Conservation (phyloP, 352 stramenopile species). For the Phytophthora hybrid region DNA sequence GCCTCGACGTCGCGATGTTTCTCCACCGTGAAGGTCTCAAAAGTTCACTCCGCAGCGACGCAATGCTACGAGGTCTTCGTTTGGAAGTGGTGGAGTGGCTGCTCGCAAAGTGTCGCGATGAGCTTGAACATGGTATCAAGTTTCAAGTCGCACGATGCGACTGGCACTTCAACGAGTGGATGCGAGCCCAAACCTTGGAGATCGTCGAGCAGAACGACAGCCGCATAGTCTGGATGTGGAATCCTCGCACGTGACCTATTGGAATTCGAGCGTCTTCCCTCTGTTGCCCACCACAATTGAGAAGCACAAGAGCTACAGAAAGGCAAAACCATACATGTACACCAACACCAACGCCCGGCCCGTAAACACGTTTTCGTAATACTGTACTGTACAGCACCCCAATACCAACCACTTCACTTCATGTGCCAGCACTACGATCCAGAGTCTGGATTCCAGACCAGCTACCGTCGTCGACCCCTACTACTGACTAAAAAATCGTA, state of each 20-base stretch:
- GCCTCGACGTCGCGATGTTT: slow-evolving; percentile 28
- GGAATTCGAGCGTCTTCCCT: background rate
- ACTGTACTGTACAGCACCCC: too few species aligned
- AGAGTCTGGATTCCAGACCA: too few species aligned
- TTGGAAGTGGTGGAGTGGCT: slow-evolving; percentile 34
- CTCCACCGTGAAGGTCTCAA: slow-evolving; percentile 15
- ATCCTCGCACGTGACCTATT: background rate
- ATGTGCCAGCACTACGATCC: too few species aligned
- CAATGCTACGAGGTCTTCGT: slow-evolving; percentile 13
- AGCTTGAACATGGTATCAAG: slow-evolving; percentile 15
- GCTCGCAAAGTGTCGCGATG: slow-evolving; percentile 3
- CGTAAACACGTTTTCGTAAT: too few species aligned
- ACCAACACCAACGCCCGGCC: too few species aligned
- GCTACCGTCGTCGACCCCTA: too few species aligned
- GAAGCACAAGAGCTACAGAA: too few species aligned
- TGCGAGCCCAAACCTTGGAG: slow-evolving; percentile 21
- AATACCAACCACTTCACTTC: too few species aligned
- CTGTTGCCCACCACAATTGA: too few species aligned
- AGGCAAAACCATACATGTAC: too few species aligned
- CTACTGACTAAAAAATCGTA: background rate
- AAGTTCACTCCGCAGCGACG: slow-evolving; percentile 15
- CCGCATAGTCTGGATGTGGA: slow-evolving; percentile 14
- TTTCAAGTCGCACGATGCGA: slow-evolving; percentile 24
- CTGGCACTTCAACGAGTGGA: slow-evolving; percentile 35
- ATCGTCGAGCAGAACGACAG: slow-evolving; percentile 18